phyloP scores from a whole-genome alignment of 495 filamentous ascomycete genomes.

The Cladorrhinum samala region DNA sequence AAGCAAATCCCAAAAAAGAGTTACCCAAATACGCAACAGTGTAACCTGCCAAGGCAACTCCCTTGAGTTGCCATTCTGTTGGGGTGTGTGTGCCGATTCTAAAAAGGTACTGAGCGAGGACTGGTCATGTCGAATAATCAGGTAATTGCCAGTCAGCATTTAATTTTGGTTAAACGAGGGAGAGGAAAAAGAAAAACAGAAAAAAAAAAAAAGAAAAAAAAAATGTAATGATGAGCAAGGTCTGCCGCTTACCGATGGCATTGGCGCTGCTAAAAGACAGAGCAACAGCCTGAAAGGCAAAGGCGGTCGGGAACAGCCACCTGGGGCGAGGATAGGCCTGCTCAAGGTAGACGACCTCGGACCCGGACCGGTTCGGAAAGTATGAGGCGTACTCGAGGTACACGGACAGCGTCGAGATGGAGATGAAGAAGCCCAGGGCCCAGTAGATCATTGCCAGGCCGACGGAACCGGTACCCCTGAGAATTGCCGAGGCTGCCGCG shows the following conservation, averaged over 20 bases:
- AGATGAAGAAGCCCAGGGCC: constrained; percentile 51
- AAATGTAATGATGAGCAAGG: not conserved
- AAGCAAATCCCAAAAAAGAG: not conserved
- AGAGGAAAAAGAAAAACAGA: too few relatives aligned
- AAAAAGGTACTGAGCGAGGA: constrained; percentile 52
- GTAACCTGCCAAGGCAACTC: constrained; percentile 55
- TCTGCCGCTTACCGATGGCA: constrained; percentile 42
- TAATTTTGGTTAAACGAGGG: too few relatives aligned
- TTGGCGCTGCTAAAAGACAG: constrained; percentile 60
- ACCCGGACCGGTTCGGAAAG: constrained; percentile 59
- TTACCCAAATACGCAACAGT: constrained; percentile 47
- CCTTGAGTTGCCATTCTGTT: constrained; percentile 55
- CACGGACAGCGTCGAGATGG: constrained; percentile 43
- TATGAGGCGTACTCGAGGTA: constrained; percentile 58
- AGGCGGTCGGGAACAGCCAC: constrained; percentile 56
- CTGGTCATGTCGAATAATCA: not conserved
- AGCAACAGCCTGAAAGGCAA: constrained; percentile 53
- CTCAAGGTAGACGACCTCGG: constrained; percentile 61
- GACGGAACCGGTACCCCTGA: constrained; percentile 51
- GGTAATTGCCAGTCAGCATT: too few relatives aligned
- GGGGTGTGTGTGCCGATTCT: constrained; percentile 39
- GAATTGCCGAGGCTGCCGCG: constrained; percentile 45
- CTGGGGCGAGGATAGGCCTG: constrained; percentile 57
- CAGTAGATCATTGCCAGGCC: constrained; percentile 57
- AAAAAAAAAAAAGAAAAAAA: too few relatives aligned